phyloP scores from a whole-genome alignment of 441 rosid genomes.

The Bocquillonia castaneifolia region DNA sequence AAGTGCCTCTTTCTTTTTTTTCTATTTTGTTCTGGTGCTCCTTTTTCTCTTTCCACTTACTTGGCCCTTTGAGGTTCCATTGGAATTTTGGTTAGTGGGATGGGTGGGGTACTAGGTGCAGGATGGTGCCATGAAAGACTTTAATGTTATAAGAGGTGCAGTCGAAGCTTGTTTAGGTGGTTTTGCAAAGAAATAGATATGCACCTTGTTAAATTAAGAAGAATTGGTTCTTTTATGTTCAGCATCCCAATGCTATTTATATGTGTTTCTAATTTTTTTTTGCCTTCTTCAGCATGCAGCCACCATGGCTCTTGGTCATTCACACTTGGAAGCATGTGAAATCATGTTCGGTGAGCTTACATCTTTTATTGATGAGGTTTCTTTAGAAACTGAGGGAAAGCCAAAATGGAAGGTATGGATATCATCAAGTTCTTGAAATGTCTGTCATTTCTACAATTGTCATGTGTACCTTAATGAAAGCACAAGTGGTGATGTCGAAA shows the following conservation, averaged over 20 bases:
- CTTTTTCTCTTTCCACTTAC: not conserved
- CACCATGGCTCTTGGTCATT: conserved; percentile 97
- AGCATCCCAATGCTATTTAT: conserved; percentile 6
- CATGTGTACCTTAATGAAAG: conserved; percentile 8
- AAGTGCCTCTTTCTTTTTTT: not conserved
- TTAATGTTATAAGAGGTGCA: not conserved
- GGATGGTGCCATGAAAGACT: not conserved
- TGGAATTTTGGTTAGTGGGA: not conserved
- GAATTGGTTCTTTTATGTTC: conserved; percentile 4
- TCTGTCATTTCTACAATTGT: not conserved
- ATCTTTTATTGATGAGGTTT: conserved; percentile 89
- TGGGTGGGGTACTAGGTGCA: not conserved
- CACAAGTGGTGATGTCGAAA: not conserved
- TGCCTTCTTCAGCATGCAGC: conserved; percentile 77
- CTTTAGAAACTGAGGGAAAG: conserved; percentile 91
- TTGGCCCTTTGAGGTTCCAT: not conserved
- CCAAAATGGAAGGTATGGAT: conserved; percentile 93
- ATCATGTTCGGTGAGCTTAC: conserved; percentile 90
- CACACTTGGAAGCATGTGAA: conserved; percentile 98
- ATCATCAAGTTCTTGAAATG: conserved; percentile 10
- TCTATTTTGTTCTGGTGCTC: not conserved
- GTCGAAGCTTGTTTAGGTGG: not conserved
- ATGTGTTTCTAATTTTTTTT: conserved; percentile 23
- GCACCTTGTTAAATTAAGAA: not conserved
- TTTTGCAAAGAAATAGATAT: not conserved